Evolutionary conservation across 2,329 filamentous ascomycete genomes (phyloP), one percentile per base, ranked within the genome.

Genomic region (Nigrograna mackinnonii): DNA sequence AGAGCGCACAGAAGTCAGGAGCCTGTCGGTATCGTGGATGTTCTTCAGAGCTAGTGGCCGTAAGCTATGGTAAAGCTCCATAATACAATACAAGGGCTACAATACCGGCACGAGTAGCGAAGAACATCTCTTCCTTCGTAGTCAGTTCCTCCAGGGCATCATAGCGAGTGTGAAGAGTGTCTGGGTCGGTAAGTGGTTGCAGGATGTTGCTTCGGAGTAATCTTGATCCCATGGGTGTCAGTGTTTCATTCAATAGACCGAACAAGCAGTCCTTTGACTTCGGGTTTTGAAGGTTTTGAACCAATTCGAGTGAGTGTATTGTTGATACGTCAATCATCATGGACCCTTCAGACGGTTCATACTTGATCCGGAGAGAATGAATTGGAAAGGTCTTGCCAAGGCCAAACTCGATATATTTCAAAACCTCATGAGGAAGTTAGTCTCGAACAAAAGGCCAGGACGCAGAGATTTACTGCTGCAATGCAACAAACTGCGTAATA

Each of bases 251-350:
- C 34, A 99, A 71, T 0, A 97, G 68, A 0, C 91, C 91, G 49
- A 91, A 92, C 0, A 99, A 73, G 50, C 86, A 92, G 28, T 92
- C 83, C 49, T 84, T 89, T 0, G 91, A 95, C 52, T 87, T 91
- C 1, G 83, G 60, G 53, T 86, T 84, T 11, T 88, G 84, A 0
- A 91, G 62, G 52, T 96, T 99, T 57, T 96, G 90, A 19, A 97
- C 87, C 5, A 99, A 78, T 64, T 99, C 94, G 3, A 99, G 75
- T 0, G 90, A 90, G 26, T 85, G 80, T 20, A 96, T 89, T 0
- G 91, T 95, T 1, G 89, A 86, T 2, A 94, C 78, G 58, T 96
- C 92, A 55, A 97, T 95, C 81, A 95, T 89, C 91, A 97, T 96
- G 1, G 90, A 89, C 18, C 92, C 88, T 61, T 95, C 89, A 0